Percentiles rank a stretch among this genome's conserved stretches.
These are phyloP conservation scores for Rubus idaeus DNA, from an alignment of 306 rosid species.

Conservation along the genomic window DNA sequence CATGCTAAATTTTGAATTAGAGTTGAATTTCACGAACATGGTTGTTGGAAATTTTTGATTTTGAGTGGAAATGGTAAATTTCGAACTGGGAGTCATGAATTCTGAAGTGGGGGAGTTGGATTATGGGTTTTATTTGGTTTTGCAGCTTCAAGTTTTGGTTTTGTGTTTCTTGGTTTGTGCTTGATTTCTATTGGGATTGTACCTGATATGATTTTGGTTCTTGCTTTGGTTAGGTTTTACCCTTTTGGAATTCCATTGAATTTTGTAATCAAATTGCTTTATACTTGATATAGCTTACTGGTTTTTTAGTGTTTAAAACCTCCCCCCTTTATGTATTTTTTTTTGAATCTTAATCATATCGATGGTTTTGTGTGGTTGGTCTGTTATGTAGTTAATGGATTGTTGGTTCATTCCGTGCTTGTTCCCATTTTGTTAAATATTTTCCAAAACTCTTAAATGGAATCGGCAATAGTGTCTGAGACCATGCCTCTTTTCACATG, in stretches of 20 bases:
- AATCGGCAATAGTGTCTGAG: not conserved
- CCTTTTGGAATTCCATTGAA: not conserved
- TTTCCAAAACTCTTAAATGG: not conserved
- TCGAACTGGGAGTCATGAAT: not conserved
- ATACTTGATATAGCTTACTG: not conserved
- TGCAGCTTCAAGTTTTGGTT: not conserved
- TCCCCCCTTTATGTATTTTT: not conserved
- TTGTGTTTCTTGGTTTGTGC: not conserved
- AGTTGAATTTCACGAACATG: not conserved
- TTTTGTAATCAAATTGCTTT: not conserved
- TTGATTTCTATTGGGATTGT: not conserved
- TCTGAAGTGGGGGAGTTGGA: conserved; percentile 1
- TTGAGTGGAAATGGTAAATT: not conserved
- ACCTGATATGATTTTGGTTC: not conserved
- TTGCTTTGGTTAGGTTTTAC: not conserved
- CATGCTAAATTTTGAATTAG: not conserved
- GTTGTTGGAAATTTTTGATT: not conserved
- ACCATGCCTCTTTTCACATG: not conserved
- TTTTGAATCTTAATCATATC: not conserved
- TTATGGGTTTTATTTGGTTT: not conserved
- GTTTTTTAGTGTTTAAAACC: not conserved
- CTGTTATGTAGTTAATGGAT: not conserved
- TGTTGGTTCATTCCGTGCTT: not conserved
- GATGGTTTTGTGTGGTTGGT: not conserved
- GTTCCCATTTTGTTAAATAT: conserved; percentile 3